Conservation (phyloP, 192 early-diverging fungal species). For the Blastocladiella britannica region DNA sequence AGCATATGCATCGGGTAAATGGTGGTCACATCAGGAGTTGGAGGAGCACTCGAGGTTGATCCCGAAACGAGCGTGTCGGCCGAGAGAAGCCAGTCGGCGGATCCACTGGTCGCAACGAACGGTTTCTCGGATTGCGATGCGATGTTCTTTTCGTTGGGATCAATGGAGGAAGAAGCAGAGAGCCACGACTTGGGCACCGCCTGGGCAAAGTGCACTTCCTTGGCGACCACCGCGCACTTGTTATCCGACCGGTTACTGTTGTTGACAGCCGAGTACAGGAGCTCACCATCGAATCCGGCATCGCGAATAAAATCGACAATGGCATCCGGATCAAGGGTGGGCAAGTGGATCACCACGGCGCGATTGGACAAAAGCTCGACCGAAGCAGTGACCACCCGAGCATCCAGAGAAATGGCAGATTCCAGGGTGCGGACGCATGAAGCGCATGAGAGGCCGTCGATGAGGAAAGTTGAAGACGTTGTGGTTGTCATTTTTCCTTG, state of each 20-base stretch:
- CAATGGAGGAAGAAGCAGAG: neutral
- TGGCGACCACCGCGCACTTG: conserved; percentile 6
- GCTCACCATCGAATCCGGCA: conserved; percentile 48
- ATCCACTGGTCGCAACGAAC: conserved; percentile 20
- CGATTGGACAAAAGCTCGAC: conserved; percentile 48
- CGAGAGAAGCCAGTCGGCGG: too few species aligned
- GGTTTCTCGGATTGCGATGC: conserved; percentile 15
- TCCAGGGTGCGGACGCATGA: conserved; percentile 61
- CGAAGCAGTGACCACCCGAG: conserved; percentile 30
- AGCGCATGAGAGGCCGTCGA: neutral
- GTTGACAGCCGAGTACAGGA: conserved; percentile 10
- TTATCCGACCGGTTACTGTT: neutral
- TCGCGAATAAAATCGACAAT: conserved; percentile 41
- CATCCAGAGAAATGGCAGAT: conserved; percentile 18
- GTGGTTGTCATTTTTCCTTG: neutral
- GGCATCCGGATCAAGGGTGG: conserved; percentile 7
- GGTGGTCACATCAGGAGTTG: too few species aligned
- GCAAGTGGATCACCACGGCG: conserved; percentile 28
- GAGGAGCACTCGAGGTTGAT: too few species aligned
- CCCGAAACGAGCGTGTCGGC: too few species aligned
- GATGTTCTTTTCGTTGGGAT: neutral
- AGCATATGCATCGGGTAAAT: neutral
- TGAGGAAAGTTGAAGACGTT: neutral
- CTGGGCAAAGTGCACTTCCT: neutral
- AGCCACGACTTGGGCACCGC: conserved; percentile 9